Base-by-base conservation (phyloP, 768 basidiomycete species). In the Amanita polypyramis region DNA sequence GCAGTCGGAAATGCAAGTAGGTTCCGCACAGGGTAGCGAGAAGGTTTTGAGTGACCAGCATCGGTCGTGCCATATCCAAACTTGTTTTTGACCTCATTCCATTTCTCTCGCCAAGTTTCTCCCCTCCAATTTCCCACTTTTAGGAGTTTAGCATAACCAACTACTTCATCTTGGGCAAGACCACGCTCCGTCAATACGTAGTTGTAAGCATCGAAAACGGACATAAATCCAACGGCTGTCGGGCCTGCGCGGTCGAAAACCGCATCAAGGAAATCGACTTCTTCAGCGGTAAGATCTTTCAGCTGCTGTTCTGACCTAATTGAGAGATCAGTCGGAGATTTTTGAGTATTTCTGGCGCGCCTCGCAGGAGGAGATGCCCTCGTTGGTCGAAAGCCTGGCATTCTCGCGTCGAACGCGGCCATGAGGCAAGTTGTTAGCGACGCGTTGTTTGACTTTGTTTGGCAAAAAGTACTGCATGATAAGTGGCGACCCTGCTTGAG, bases 191-290 rank as follows among this genome's bases (percentile, higher is more conserved):
- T 73, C 19, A 92, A 65, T 17, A 90, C 76, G 49, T 85, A 80
- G 57, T 82, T 86, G 63, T 93, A 92, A 0, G 88, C 84, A 58
- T 85, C 88, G 70, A 89, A 81, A n/a, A 90, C 76, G 4, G 77
- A 75, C 33, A 87, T 70, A 57, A 91, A 91, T 0, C 84, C 84
- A 3, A 84, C 84, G 12, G 86, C 82, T 7, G 72, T 65, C 6
- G 77, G 67, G 4, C 81, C 73, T 36, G 84, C 86, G 45, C 82
- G 79, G 50, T 67, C 59, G 21, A 93, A 77, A 10, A 93, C 83
- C 19, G 77, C 75, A 53, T 91, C 84, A 38, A 93, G 69, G 54
- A 92, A 73, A 39, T 77, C 72, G 52, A 90, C 70, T 57, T 92
- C 85, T 38, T 69, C 60, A 5, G 59, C 58, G 0, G 78, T 63